phyloP scores from a whole-genome alignment of 1,284 basidiomycete species.

The Phellopilus nigrolimitatus region DNA sequence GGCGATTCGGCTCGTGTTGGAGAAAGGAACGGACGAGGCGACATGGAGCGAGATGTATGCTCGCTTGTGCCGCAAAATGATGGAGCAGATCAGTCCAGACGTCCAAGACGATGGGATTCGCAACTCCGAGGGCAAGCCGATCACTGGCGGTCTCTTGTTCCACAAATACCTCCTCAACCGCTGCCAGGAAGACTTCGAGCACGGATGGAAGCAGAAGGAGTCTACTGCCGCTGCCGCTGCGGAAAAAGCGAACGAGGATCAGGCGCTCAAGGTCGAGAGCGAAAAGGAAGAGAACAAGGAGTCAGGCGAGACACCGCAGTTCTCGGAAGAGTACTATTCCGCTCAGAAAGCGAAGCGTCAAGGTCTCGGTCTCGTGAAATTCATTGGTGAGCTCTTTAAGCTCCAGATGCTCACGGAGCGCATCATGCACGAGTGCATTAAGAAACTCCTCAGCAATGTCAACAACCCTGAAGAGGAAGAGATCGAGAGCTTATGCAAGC shows the following conservation, averaged over 20 bases:
- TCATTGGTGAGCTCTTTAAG: slow-evolving; percentile 98
- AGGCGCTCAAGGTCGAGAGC: slow-evolving; percentile 56
- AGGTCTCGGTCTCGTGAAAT: slow-evolving; percentile 94
- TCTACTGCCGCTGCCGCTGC: slow-evolving; percentile 34
- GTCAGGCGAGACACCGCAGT: slow-evolving; percentile 56
- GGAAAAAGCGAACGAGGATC: slow-evolving; percentile 53
- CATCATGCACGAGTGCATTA: slow-evolving; percentile 96
- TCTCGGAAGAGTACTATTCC: slow-evolving; percentile 96
- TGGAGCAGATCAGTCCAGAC: slow-evolving; percentile 80
- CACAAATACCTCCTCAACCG: slow-evolving; percentile 65
- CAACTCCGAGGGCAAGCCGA: slow-evolving; percentile 74
- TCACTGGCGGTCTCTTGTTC: slow-evolving; percentile 69
- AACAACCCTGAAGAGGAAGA: slow-evolving; percentile 97
- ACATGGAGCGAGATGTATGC: slow-evolving; percentile 98
- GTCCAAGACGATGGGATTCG: slow-evolving; percentile 84
- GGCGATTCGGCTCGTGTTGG: slow-evolving; percentile 94
- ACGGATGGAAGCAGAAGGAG: slow-evolving; percentile 54
- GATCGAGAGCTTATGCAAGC: slow-evolving; percentile 92
- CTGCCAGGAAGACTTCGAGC: slow-evolving; percentile 67
- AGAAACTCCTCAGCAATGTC: slow-evolving; percentile 89
- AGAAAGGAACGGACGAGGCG: slow-evolving; percentile 97
- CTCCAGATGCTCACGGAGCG: slow-evolving; percentile 90
- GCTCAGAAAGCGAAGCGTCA: slow-evolving; percentile 96
- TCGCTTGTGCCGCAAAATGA: slow-evolving; percentile 88
- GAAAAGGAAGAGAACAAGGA: slow-evolving; percentile 45